These are phyloP conservation scores for Agaricus subrufescens DNA, from an alignment of 768 basidiomycete genomes.

Conservation along the genomic window DNA sequence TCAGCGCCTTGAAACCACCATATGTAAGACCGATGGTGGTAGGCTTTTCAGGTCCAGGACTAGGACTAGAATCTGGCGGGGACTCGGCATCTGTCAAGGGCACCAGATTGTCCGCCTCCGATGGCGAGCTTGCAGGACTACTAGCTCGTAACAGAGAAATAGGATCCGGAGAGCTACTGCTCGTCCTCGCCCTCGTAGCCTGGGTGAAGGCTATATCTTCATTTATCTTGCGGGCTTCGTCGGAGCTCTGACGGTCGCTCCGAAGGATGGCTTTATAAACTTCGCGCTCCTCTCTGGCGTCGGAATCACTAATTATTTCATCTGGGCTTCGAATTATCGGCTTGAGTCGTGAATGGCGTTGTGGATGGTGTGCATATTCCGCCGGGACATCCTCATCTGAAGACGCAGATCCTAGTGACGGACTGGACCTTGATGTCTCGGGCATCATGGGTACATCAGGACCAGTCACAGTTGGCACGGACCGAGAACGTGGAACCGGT, in stretches of 20 bases:
- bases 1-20: constrained; percentile 32
- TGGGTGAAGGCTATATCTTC: neutral
- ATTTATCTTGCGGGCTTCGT: neutral
- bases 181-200: neutral
- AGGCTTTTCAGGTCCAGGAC: constrained; percentile 3
- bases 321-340: neutral
- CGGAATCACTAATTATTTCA: neutral
- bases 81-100: constrained; percentile 6
- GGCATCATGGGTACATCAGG: neutral
- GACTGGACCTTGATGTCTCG: neutral
- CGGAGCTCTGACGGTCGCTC: neutral
- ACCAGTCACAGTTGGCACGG: neutral
- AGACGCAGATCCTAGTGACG: neutral
- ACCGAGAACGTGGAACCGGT: neutral
- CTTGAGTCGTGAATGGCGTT: neutral
- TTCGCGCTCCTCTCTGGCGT: neutral
- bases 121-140: constrained; percentile 1
- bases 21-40: constrained; percentile 3
- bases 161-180: neutral
- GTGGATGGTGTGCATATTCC: neutral
- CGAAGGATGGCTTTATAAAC: neutral
- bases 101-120: neutral
- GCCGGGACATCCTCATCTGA: neutral
- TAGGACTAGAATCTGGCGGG: constrained; percentile 7
- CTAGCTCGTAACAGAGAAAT: constrained; percentile 1